phyloP scores from a whole-genome alignment of 73 alveolate genomes.

The Strombidium stylifer region DNA sequence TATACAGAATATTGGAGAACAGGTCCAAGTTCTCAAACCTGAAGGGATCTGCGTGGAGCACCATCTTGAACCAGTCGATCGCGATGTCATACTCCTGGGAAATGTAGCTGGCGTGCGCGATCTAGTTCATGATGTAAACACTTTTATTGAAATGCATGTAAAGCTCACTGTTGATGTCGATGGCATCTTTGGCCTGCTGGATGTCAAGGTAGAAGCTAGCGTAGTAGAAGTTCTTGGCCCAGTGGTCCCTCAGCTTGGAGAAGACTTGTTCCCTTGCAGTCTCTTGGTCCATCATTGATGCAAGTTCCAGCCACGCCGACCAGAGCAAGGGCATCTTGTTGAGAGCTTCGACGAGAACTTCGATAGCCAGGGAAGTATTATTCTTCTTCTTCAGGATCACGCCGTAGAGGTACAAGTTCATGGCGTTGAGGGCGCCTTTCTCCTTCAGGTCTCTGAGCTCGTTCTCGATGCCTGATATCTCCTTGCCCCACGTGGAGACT shows the following conservation, averaged over 20 bases:
- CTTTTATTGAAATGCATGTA: conserved; percentile 75
- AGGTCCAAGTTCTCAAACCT: conserved; percentile 95
- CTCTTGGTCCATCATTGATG: conserved; percentile 62
- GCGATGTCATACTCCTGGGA: conserved; percentile 85
- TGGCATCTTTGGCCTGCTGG: conserved; percentile 82
- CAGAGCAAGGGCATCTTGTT: conserved; percentile 92
- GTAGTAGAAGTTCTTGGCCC: conserved; percentile 93
- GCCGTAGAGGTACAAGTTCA: conserved; percentile 89
- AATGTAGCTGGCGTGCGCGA: conserved; percentile 86
- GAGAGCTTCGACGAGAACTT: conserved; percentile 80
- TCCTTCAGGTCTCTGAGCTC: conserved; percentile 49
- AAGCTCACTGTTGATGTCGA: conserved; percentile 72
- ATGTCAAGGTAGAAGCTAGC: conserved; percentile 89
- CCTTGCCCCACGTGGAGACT: conserved; percentile 45
- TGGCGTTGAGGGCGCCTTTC: conserved; percentile 51
- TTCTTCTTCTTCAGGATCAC: conserved; percentile 84
- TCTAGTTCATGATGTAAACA: conserved; percentile 73
- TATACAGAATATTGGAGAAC: conserved; percentile 94
- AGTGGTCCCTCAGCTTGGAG: conserved; percentile 78
- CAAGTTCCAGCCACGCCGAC: conserved; percentile 98
- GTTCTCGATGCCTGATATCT: conserved; percentile 58
- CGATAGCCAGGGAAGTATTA: conserved; percentile 85
- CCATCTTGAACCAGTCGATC: conserved; percentile 88
- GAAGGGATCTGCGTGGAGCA: conserved; percentile 85
- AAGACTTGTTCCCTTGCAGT: conserved; percentile 61